These are phyloP conservation scores for Tolypocladium pustulatum DNA, from an alignment of 2,329 filamentous ascomycete species.

Conservation along the genomic window DNA sequence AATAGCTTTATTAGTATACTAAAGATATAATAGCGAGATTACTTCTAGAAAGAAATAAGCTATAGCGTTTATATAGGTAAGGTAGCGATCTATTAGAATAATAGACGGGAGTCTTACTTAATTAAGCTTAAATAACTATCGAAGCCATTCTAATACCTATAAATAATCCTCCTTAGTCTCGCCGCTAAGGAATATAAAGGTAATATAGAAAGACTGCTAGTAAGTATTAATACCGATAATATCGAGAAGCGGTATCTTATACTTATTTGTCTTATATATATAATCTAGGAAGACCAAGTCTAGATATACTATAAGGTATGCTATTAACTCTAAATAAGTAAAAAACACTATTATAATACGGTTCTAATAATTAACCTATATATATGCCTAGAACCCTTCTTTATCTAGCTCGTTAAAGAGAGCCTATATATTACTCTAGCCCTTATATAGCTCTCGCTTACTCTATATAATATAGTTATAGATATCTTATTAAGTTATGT, in stretches of 20 bases:
- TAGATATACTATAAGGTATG: conserved; percentile 10
- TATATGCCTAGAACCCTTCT: conserved; percentile 7
- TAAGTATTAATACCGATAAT: conserved; percentile 12
- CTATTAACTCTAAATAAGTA: conserved; percentile 10
- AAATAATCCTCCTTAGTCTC: conserved; percentile 9
- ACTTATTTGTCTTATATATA: conserved; percentile 15
- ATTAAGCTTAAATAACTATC: too few species aligned
- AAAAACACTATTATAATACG: conserved; percentile 11
- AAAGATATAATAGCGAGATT: conserved; percentile 7
- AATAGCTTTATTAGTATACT: conserved; percentile 10
- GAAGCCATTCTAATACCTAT: conserved; percentile 4
- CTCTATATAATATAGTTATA: conserved; percentile 10
- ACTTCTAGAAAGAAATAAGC: conserved; percentile 4
- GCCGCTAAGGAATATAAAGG: conserved; percentile 10
- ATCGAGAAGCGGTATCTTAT: conserved; percentile 11
- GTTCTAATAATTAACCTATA: conserved; percentile 4
- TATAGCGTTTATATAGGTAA: conserved; percentile 8
- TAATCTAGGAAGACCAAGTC: conserved; percentile 11
- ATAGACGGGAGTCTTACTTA: conserved; percentile 5
- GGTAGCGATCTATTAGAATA: conserved; percentile 9
- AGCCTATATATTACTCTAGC: conserved; percentile 8
- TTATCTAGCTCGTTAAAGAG: conserved; percentile 8
- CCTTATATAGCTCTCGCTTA: conserved; percentile 5
- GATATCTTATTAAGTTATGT: conserved; percentile 11
- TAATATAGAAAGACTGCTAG: conserved; percentile 11